Evolutionary conservation across 2,329 filamentous ascomycete genomes (phyloP).

Genomic region (Claviceps citrina): DNA sequence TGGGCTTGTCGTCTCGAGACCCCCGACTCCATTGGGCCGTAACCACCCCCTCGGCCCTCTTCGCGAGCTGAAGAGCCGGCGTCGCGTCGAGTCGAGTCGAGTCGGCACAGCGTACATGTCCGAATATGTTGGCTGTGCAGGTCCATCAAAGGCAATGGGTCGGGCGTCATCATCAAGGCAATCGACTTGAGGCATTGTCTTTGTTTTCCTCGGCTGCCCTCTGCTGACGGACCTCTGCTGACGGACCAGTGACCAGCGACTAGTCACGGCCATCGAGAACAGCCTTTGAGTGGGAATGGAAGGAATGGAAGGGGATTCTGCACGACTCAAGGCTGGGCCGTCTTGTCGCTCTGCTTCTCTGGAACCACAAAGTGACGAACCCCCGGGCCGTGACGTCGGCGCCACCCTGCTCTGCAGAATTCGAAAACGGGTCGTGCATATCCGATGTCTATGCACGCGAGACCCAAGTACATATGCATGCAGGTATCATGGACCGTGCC

Average conservation of each 20-base stretch:
- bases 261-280: too few relatives aligned
- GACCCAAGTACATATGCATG: too few relatives aligned
- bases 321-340: background rate
- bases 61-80: background rate
- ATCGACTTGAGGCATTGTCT: background rate
- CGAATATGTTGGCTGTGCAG: too few relatives aligned
- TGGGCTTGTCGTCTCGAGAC: background rate
- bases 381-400: conserved; percentile 4
- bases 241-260: too few relatives aligned
- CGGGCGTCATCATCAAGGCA: background rate
- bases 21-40: conserved; percentile 2
- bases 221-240: too few relatives aligned
- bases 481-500: too few relatives aligned
- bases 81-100: too few relatives aligned
- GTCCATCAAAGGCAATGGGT: too few relatives aligned
- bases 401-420: background rate
- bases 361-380: background rate
- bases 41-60: background rate
- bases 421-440: background rate
- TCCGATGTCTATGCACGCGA: too few relatives aligned
- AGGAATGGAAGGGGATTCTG: background rate
- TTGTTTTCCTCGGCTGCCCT: too few relatives aligned
- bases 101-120: too few relatives aligned
- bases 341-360: background rate
- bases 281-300: background rate